Percentiles rank a stretch among this genome's conserved stretches.
Evolutionary conservation across 2,329 filamentous ascomycete species (phyloP).

Genomic region (Blastomyces silverae): DNA sequence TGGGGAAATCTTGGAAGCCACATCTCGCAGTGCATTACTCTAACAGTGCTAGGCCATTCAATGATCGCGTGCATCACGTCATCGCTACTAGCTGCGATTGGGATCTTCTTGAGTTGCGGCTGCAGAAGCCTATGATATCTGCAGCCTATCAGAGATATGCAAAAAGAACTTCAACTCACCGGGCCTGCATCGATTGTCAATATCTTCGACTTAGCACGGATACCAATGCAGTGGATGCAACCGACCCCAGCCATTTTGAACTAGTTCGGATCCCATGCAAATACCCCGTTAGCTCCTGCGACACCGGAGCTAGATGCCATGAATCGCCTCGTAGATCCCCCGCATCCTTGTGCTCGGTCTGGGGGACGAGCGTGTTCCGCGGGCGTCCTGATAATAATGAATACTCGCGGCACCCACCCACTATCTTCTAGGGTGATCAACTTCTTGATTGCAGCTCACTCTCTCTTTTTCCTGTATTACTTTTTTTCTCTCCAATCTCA

Average conservation of each 20-base stretch:
- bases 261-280: background rate
- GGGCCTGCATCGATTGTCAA: background rate
- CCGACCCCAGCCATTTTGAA: background rate
- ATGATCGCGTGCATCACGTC: background rate
- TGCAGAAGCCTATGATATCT: background rate
- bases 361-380: too few species aligned
- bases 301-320: slow-evolving; percentile 9
- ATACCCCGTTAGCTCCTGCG: background rate
- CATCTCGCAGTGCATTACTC: background rate
- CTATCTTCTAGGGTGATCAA: too few species aligned
- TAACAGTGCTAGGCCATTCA: background rate
- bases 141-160: background rate
- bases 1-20: background rate
- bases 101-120: background rate
- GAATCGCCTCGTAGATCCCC: slow-evolving; percentile 49
- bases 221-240: slow-evolving; percentile 23
- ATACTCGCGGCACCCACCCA: too few species aligned
- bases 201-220: background rate
- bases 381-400: too few species aligned
- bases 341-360: slow-evolving; percentile 33
- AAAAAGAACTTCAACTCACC: background rate
- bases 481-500: too few species aligned
- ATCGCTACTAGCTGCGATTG: background rate
- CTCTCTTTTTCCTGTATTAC: too few species aligned
- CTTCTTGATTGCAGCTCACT: too few species aligned